A percentile compares a stretch with the other conserved stretches of the same genome.
Evolutionary conservation across 225 moss, liverwort and hornwort genomes (phyloP).

Genomic region (Sphagnum tenellum): DNA sequence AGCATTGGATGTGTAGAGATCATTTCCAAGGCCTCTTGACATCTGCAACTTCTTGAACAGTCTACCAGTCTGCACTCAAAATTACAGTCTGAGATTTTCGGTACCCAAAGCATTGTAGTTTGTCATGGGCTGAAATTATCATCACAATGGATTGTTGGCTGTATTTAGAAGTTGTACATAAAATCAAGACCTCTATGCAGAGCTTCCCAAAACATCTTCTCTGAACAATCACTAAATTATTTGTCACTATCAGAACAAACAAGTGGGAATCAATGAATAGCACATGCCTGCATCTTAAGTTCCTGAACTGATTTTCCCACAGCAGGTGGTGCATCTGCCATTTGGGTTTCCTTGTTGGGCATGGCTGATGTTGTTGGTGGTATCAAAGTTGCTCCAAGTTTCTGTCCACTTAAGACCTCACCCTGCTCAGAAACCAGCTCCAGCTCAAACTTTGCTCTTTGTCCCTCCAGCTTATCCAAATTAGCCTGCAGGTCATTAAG

Average conservation of each 20-base stretch:
- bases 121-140: too few relatives aligned
- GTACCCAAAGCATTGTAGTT: too few relatives aligned
- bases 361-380: constrained; percentile 20
- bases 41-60: constrained; percentile 33
- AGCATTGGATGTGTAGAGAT: constrained; percentile 14
- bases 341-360: constrained; percentile 11
- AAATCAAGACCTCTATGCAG: neutral
- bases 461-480: constrained; percentile 27
- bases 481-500: constrained; percentile 11
- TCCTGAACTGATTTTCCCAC: constrained; percentile 47
- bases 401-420: constrained; percentile 25
- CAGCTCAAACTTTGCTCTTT: constrained; percentile 16
- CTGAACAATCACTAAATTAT: too few relatives aligned
- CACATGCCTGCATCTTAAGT: constrained; percentile 39
- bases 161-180: neutral
- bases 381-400: constrained; percentile 11
- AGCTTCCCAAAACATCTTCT: too few relatives aligned
- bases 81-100: neutral
- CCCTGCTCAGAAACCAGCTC: constrained; percentile 17
- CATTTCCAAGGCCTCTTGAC: constrained; percentile 37
- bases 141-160: neutral
- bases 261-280: too few relatives aligned
- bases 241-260: too few relatives aligned
- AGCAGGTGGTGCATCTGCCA: constrained; percentile 22
- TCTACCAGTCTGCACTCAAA: constrained; percentile 23